These are phyloP conservation scores for Citrus reticulata DNA, from an alignment of 345 rosid species.

Conservation along the genomic window DNA sequence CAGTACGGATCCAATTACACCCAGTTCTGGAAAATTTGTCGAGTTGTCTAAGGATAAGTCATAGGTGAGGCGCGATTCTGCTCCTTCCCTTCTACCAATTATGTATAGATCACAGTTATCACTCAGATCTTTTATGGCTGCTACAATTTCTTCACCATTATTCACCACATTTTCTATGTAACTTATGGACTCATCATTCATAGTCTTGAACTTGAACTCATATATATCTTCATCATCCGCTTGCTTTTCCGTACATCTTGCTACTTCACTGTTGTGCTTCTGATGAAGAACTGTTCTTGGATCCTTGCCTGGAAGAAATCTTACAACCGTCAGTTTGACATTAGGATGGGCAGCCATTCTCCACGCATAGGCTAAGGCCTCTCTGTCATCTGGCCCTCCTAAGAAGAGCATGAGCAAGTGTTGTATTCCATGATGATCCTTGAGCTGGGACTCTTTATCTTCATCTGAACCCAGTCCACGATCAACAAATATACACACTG, in stretches of 20 bases:
- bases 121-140: slow-evolving; percentile 29
- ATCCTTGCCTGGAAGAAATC: slow-evolving; percentile 34
- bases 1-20: slow-evolving; percentile 52
- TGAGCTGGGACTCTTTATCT: slow-evolving; percentile 18
- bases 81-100: slow-evolving; percentile 47
- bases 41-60: slow-evolving; percentile 25
- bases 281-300: background rate
- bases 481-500: slow-evolving; percentile 64
- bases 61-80: slow-evolving; percentile 25
- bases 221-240: slow-evolving; percentile 35
- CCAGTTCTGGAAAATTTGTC: slow-evolving; percentile 50
- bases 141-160: slow-evolving; percentile 35
- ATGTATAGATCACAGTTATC: slow-evolving; percentile 38
- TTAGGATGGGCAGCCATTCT: slow-evolving; percentile 39
- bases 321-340: slow-evolving; percentile 37
- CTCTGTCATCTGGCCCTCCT: slow-evolving; percentile 67
- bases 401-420: slow-evolving; percentile 36
- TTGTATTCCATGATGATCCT: background rate
- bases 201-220: slow-evolving; percentile 42
- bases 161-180: slow-evolving; percentile 41
- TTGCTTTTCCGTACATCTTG: slow-evolving; percentile 14
- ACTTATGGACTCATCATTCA: slow-evolving; percentile 17
- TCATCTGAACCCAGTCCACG: slow-evolving; percentile 43
- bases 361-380: slow-evolving; percentile 64
- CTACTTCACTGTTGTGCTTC: background rate